Evolutionary conservation across 805 yeast species (phyloP), one percentile per base, ranked within the genome.

Genomic region (Wickerhamomyces tratensis): DNA sequence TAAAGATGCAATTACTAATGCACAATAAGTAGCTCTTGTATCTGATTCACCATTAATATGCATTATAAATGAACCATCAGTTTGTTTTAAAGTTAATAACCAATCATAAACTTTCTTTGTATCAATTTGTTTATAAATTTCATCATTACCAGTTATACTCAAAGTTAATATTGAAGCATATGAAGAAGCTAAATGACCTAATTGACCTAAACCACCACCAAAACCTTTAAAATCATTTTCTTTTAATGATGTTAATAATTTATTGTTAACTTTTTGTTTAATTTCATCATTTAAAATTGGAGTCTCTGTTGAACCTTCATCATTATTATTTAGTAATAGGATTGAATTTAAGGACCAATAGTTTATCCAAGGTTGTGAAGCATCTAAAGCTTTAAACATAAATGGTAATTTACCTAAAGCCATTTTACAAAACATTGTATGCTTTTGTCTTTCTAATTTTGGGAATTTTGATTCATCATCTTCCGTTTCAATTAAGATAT

Each of bases 291-390:
- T 51, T 2, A 48, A 43, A 2, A 66, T 44, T 7, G 11, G 2
- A 12, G 13, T 12, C 14, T 31, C 34, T 13, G 6, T 13, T 12
- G 20, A 20, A 20, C 20, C 20, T 20, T 31, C n/a, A 31, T 31
- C 34, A 3, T 42, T 46, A 3, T 33, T 61, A 2, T 71, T 71
- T 29, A 82, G 47, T 1, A 77, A 42, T 4, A 57, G 50, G 37
- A 70, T 51, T 0, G 80, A 68, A 56, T 86, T 87, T 38, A 74
- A 56, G 7, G 82, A 62, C 98, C 98, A 93, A 57, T 84, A 91
- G 1, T 85, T 45, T 54, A 91, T 64, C 98, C 98, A 93, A 0
- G 95, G 79, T 46, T 82, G 88, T n/a, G 93, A 84, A 0, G 97
- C 93, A 60, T 91, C 97, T 39, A 86, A 66, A 0, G 72, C 71